Evolutionary conservation across 2,329 filamentous ascomycete species (phyloP).

Genomic region (Pyrenochaeta sp.): DNA sequence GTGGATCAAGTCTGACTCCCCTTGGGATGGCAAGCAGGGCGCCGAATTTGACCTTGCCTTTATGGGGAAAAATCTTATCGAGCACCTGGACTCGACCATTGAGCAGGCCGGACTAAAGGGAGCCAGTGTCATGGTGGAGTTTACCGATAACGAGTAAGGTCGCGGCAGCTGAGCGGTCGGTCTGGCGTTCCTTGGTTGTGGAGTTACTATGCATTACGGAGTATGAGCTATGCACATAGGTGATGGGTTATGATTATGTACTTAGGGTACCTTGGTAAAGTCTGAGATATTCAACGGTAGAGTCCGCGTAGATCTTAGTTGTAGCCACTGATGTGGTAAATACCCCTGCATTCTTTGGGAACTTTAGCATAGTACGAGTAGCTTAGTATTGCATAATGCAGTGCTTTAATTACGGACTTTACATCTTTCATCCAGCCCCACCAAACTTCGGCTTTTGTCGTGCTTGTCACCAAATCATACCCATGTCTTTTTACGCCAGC

Average conservation of each 20-base stretch:
- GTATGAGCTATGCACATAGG: neutral
- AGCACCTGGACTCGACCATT: constrained; percentile 76
- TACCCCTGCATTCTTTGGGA: constrained; percentile 18
- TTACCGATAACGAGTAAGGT: constrained; percentile 52
- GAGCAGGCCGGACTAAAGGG: constrained; percentile 87
- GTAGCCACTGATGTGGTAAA: constrained; percentile 8
- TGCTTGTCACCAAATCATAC: too few species aligned
- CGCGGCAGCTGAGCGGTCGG: neutral
- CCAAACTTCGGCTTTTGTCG: too few species aligned
- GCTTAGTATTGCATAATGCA: neutral
- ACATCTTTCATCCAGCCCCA: too few species aligned
- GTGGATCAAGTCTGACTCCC: constrained; percentile 87
- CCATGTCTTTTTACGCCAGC: too few species aligned
- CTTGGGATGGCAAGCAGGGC: constrained; percentile 81
- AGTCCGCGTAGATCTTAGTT: constrained; percentile 14
- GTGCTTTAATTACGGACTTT: neutral
- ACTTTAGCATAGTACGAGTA: constrained; percentile 2
- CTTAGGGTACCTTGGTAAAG: neutral
- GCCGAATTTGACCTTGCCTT: constrained; percentile 86
- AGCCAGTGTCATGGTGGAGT: constrained; percentile 95
- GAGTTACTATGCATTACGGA: neutral
- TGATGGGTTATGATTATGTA: neutral
- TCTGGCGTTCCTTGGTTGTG: neutral
- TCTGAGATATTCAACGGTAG: constrained; percentile 2
- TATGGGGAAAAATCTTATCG: constrained; percentile 87